Percentiles rank a stretch among this genome's conserved stretches.
phyloP scores from a whole-genome alignment of 2,329 filamentous ascomycete species.

The Phyllosticta citrichinensis region DNA sequence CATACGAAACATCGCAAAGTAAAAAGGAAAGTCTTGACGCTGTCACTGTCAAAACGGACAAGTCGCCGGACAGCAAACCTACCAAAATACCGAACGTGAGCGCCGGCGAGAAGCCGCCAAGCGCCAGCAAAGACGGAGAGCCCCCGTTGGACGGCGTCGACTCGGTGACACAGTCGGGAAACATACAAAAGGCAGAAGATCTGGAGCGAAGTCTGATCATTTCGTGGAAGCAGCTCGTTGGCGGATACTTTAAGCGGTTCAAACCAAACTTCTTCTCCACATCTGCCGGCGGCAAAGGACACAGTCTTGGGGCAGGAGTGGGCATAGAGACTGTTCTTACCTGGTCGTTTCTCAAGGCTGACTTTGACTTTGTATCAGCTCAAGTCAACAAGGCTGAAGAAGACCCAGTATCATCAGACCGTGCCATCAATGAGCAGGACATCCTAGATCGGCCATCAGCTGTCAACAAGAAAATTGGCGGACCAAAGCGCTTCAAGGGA shows the following conservation, averaged over 20 bases:
- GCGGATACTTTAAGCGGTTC: constrained; percentile 91
- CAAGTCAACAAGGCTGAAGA: constrained; percentile 70
- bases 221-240: constrained; percentile 74
- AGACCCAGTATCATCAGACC: constrained; percentile 60
- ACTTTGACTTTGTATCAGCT: constrained; percentile 86
- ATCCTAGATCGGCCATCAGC: constrained; percentile 58
- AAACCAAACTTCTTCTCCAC: constrained; percentile 65
- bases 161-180: constrained; percentile 29
- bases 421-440: constrained; percentile 75
- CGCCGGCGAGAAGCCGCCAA: constrained; percentile 16
- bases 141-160: constrained; percentile 15
- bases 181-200: constrained; percentile 52
- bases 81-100: constrained; percentile 22
- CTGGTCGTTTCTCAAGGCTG: constrained; percentile 88
- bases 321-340: constrained; percentile 70
- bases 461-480: constrained; percentile 51
- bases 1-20: neutral
- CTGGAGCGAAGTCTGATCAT: constrained; percentile 63
- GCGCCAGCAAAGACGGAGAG: constrained; percentile 12
- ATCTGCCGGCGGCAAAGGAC: constrained; percentile 27
- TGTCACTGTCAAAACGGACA: constrained; percentile 43
- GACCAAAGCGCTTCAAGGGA: constrained; percentile 72
- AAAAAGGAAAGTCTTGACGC: constrained; percentile 29
- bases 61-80: constrained; percentile 30
- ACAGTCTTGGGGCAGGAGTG: constrained; percentile 33